Conservation (phyloP, 2,329 filamentous ascomycete species). For the Teratosphaeria nubilosa region DNA sequence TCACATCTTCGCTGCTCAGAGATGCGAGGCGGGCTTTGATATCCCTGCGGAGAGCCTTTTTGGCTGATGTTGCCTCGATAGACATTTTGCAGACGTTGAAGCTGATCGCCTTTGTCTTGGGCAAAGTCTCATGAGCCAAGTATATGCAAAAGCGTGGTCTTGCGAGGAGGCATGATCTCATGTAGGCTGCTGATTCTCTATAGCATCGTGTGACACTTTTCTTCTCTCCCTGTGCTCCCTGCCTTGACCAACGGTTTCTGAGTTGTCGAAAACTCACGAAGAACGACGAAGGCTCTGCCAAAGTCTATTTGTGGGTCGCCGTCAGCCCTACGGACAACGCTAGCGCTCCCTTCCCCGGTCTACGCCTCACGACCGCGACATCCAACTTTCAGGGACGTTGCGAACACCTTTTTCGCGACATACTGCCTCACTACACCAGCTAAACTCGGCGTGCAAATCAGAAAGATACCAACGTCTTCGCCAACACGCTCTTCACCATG, state of each 20-base stretch:
- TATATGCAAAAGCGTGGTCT: neutral
- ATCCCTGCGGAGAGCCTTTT: constrained; percentile 61
- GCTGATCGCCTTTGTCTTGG: neutral
- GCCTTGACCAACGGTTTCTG: neutral
- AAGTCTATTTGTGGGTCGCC: neutral
- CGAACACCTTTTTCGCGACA: neutral
- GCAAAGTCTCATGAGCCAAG: neutral
- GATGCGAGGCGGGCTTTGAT: constrained; percentile 58
- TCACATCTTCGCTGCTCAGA: constrained; percentile 52
- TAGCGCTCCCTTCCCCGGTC: neutral
- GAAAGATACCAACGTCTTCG: neutral
- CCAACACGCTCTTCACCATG: neutral
- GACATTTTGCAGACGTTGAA: neutral
- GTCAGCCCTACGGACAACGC: neutral
- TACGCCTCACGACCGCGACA: neutral
- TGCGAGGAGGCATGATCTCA: neutral
- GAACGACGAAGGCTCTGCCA: neutral
- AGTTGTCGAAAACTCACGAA: neutral
- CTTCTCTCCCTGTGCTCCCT: neutral
- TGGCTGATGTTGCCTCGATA: constrained; percentile 34
- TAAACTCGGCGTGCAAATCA: neutral
- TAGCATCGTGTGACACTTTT: neutral
- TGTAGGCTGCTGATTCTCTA: neutral
- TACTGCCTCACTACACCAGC: neutral
- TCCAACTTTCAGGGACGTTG: neutral